Evolutionary conservation across 192 early-diverging fungal genomes (phyloP).

Genomic region (Coemansia sp.): DNA sequence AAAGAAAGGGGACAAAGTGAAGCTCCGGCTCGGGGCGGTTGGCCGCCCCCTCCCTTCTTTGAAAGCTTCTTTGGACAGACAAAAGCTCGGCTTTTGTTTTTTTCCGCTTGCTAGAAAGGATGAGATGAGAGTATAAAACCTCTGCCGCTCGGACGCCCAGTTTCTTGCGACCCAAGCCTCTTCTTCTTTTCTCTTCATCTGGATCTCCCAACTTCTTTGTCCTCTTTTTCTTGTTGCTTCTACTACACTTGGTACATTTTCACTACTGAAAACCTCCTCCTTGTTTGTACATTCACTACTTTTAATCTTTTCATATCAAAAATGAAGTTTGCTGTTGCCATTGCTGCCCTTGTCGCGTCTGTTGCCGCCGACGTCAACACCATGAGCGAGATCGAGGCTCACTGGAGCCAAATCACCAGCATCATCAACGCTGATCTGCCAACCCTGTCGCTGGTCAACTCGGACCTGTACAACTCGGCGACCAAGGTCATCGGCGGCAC

Average conservation of each 20-base stretch:
- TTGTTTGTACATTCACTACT: slow-evolving; percentile 1
- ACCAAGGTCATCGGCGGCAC: slow-evolving; percentile 46
- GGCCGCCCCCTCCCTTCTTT: no score
- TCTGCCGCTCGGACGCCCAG: background rate
- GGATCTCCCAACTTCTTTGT: background rate
- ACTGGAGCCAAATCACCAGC: slow-evolving; percentile 36
- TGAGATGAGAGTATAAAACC: background rate
- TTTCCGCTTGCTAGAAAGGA: no score
- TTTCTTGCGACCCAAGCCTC: background rate
- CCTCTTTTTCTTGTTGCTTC: background rate
- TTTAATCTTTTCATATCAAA: background rate
- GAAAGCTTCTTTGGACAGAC: no score
- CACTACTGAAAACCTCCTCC: background rate
- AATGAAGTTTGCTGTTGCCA: slow-evolving; percentile 44
- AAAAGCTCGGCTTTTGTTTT: no score
- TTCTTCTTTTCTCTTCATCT: background rate
- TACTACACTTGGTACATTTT: background rate
- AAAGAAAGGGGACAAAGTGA: background rate
- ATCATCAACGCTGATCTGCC: slow-evolving; percentile 45
- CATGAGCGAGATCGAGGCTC: slow-evolving; percentile 32
- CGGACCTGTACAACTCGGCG: slow-evolving; percentile 35
- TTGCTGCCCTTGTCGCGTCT: slow-evolving; percentile 15
- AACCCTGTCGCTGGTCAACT: slow-evolving; percentile 33
- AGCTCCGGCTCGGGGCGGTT: no score
- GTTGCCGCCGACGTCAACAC: slow-evolving; percentile 26